Percentiles rank a stretch among this genome's conserved stretches.
Evolutionary conservation across 2,329 filamentous ascomycete genomes (phyloP).

Genomic region (Stagonosporopsis vannaccii): DNA sequence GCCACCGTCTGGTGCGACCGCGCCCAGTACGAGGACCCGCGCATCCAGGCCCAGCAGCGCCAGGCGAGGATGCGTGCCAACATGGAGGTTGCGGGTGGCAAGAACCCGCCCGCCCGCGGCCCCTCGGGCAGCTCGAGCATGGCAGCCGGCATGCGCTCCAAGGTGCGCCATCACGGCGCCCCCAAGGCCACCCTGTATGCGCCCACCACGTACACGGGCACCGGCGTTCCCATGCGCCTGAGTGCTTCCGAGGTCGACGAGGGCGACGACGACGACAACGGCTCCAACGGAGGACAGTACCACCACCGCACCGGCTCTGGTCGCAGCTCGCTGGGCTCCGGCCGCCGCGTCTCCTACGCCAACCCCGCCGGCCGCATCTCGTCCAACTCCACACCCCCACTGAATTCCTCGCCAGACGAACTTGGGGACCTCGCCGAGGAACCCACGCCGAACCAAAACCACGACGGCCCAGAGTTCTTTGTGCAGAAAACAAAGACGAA

Average conservation of each 20-base stretch:
- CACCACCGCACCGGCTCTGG: constrained; percentile 78
- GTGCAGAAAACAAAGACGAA: constrained; percentile 50
- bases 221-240: constrained; percentile 86
- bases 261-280: constrained; percentile 78
- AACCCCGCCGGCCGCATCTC: constrained; percentile 56
- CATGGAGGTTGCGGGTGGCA: constrained; percentile 77
- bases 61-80: constrained; percentile 87
- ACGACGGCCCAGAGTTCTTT: constrained; percentile 52
- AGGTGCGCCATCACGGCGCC: constrained; percentile 88
- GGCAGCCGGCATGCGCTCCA: constrained; percentile 70
- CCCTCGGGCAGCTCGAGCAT: constrained; percentile 50
- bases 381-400: constrained; percentile 63
- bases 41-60: constrained; percentile 80
- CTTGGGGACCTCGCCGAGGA: constrained; percentile 53
- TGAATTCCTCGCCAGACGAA: constrained; percentile 44
- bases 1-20: constrained; percentile 98
- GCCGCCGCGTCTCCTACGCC: constrained; percentile 47
- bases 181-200: constrained; percentile 80
- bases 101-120: constrained; percentile 47
- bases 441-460: constrained; percentile 55
- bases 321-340: constrained; percentile 67
- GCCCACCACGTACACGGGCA: constrained; percentile 75
- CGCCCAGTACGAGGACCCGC: constrained; percentile 88
- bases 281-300: constrained; percentile 52
- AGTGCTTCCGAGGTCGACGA: constrained; percentile 96